A percentile compares a stretch with the other conserved stretches of the same genome.
Conservation (phyloP, 495 filamentous ascomycete species). For the Penicillium samsonianum region DNA sequence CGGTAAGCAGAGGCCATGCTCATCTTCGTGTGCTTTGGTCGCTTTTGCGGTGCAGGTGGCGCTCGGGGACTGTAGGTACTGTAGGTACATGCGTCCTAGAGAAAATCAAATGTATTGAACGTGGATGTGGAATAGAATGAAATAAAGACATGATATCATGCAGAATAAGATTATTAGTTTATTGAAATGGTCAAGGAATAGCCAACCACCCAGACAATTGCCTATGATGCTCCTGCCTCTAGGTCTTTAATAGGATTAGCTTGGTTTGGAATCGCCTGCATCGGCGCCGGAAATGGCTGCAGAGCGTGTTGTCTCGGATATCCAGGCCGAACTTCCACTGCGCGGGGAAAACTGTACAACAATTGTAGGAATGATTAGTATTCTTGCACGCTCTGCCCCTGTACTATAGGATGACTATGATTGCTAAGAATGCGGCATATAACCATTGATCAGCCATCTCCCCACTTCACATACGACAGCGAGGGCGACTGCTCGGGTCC, state of each 20-base stretch:
- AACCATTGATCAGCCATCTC: neutral
- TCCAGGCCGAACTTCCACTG: conserved; percentile 7
- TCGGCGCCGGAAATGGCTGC: conserved; percentile 11
- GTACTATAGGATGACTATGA: neutral
- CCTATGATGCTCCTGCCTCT: neutral
- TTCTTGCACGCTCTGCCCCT: neutral
- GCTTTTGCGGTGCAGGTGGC: conserved; percentile 13
- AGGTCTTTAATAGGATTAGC: neutral
- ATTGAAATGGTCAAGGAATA: neutral
- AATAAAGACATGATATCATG: neutral
- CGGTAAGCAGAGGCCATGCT: neutral
- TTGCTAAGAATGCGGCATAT: neutral
- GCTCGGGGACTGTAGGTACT: conserved; percentile 6
- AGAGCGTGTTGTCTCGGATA: conserved; percentile 11
- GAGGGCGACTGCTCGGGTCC: neutral
- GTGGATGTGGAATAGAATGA: neutral
- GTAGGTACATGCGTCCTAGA: conserved; percentile 1
- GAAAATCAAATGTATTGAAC: neutral
- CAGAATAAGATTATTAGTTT: neutral
- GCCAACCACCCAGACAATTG: neutral
- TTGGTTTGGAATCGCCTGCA: neutral
- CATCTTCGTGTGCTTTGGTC: conserved; percentile 16
- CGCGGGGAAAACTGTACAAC: conserved; percentile 1
- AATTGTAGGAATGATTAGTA: neutral
- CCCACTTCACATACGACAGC: neutral